These are phyloP conservation scores for Pseudogymnoascus destructans DNA, from an alignment of 2,329 filamentous ascomycete species.

Conservation along the genomic window DNA sequence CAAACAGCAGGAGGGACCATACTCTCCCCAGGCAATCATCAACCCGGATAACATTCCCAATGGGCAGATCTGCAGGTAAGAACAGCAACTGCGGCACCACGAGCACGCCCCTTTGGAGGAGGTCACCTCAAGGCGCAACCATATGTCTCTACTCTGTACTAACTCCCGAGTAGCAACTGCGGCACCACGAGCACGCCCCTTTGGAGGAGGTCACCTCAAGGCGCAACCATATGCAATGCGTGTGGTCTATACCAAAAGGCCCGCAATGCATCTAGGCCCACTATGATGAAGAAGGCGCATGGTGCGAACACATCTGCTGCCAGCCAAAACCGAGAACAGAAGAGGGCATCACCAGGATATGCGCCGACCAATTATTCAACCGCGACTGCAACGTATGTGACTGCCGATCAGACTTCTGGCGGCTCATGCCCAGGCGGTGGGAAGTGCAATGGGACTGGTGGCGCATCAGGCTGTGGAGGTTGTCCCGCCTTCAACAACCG, in stretches of 20 bases:
- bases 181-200: conserved; percentile 85
- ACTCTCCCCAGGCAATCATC: conserved; percentile 2
- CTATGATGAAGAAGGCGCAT: conserved; percentile 71
- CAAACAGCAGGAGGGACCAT: not conserved
- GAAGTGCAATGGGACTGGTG: conserved; percentile 89
- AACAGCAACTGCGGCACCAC: conserved; percentile 87
- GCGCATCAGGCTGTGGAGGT: conserved; percentile 85
- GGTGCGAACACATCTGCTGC: conserved; percentile 30
- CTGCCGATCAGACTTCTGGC: conserved; percentile 57
- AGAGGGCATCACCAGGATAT: conserved; percentile 23
- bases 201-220: conserved; percentile 86
- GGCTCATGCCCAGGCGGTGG: conserved; percentile 95
- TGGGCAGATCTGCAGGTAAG: conserved; percentile 62
- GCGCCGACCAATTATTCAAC: conserved; percentile 27
- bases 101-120: conserved; percentile 84
- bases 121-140: conserved; percentile 82
- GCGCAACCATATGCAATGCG: conserved; percentile 93
- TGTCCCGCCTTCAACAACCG: conserved; percentile 97
- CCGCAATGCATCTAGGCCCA: conserved; percentile 79
- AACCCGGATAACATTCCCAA: conserved; percentile 27
- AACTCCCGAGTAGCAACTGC: conserved; percentile 60
- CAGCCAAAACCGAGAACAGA: conserved; percentile 18
- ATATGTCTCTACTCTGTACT: conserved; percentile 47
- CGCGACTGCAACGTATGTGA: conserved; percentile 56
- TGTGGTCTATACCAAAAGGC: conserved; percentile 93